phyloP scores from a whole-genome alignment of 2,329 filamentous ascomycete genomes.

The Pyricularia sp. region DNA sequence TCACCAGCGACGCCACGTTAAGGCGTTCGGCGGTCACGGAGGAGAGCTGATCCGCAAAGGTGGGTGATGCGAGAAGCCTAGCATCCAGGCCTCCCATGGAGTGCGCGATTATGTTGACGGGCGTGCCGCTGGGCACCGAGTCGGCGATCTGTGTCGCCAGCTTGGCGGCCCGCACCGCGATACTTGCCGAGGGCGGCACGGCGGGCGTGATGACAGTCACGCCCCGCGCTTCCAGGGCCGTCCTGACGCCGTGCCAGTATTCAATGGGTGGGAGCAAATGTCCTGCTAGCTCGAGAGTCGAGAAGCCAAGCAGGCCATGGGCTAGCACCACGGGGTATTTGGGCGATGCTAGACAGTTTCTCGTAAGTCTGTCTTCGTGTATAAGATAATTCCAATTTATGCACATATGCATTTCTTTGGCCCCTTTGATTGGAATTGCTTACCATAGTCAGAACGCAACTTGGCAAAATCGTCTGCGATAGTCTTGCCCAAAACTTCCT shows the following conservation, averaged over 20 bases:
- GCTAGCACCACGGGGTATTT: slow-evolving; percentile 55
- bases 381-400: background rate
- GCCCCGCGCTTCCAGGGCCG: slow-evolving; percentile 43
- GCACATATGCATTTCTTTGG: background rate
- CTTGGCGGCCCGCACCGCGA: slow-evolving; percentile 49
- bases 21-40: slow-evolving; percentile 30
- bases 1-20: slow-evolving; percentile 39
- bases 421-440: background rate
- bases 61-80: slow-evolving; percentile 51
- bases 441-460: slow-evolving; percentile 35
- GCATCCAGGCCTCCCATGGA: slow-evolving; percentile 59
- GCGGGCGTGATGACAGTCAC: slow-evolving; percentile 49
- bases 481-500: slow-evolving; percentile 25
- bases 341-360: slow-evolving; percentile 34
- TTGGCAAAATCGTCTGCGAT: slow-evolving; percentile 37
- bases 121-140: slow-evolving; percentile 30
- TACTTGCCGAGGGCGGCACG: slow-evolving; percentile 52
- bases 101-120: slow-evolving; percentile 71
- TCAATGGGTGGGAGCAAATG: slow-evolving; percentile 43
- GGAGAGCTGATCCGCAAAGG: background rate
- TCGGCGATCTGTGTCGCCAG: slow-evolving; percentile 44
- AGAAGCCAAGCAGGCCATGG: slow-evolving; percentile 56
- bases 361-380: slow-evolving; percentile 10
- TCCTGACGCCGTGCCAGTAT: slow-evolving; percentile 57
- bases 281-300: slow-evolving; percentile 41